Evolutionary conservation across 768 basidiomycete genomes (phyloP).

Genomic region (Hygrocybe punicea): DNA sequence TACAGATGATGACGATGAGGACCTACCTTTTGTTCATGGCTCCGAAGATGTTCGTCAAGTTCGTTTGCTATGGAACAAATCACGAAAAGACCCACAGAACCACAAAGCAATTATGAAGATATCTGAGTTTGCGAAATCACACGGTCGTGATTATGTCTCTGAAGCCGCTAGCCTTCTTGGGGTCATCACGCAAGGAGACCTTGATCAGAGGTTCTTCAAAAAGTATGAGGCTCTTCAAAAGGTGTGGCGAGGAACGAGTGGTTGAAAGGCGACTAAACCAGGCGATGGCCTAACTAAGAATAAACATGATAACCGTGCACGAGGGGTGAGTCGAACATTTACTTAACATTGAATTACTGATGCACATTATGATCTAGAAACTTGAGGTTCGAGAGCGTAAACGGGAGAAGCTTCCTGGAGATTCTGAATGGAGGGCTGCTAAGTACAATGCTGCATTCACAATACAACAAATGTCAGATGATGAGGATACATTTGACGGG

Average conservation of each 20-base stretch:
- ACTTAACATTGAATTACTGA: neutral
- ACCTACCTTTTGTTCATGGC: too few relatives aligned
- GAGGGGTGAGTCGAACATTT: neutral
- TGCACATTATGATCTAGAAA: conserved; percentile 13
- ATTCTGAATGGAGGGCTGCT: neutral
- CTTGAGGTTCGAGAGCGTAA: conserved; percentile 8
- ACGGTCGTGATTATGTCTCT: neutral
- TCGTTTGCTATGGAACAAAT: too few relatives aligned
- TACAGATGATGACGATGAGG: too few relatives aligned
- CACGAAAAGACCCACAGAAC: too few relatives aligned
- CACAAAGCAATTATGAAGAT: too few relatives aligned
- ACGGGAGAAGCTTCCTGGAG: conserved; percentile 1
- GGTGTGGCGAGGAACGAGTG: neutral
- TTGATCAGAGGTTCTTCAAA: neutral
- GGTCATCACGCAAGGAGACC: neutral
- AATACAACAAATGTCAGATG: conserved; percentile 13
- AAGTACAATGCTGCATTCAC: conserved; percentile 15
- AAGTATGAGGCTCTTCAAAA: neutral
- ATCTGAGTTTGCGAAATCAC: too few relatives aligned
- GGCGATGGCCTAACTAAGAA: neutral
- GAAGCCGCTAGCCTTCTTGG: neutral
- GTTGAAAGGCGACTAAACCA: neutral
- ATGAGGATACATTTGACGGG: conserved; percentile 10
- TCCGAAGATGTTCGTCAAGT: too few relatives aligned
- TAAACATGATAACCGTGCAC: neutral